Base-by-base conservation (phyloP, 1,284 basidiomycete genomes). In the Pisolithus thermaeus region DNA sequence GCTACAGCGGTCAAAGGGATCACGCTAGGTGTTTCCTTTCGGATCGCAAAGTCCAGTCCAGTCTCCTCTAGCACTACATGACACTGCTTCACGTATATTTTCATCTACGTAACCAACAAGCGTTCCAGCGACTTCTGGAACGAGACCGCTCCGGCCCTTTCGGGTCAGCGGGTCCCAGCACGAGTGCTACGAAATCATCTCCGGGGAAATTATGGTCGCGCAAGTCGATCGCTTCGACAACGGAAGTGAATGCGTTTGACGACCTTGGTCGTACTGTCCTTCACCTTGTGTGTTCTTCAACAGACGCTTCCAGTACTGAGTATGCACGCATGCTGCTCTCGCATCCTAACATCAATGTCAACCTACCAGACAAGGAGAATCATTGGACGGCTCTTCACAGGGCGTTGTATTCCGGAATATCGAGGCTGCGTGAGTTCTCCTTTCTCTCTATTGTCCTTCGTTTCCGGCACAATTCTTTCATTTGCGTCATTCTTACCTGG, bases 381-480 rank as follows among this genome's bases (percentile, higher is more conserved):
- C 86, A 88, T 52, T 98, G 94, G 87, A 97, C 94, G 0, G 80
- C 96, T 2, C 74, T 99, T 20, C 97, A 99, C 65, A 78, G 93
- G 45, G 92, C 95, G 1, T 71, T 98, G 53, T 99, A 97, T 66
- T 70, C 76, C 28, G 94, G 92, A 3, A 99, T 65, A 63, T 98
- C 16, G 74, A 83, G 46, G 83, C 84, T 28, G 91, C 87, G 70
- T 86, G 58, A 59, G 80, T 73, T 43, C 52, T 11, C 22, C 46
- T 20, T 12, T 23, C 54, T 14, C 40, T 12, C 46, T 16, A 25
- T 27, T 32, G 37, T 42, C 30, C 16, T 50, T 43, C 52, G 7
- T 25, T 38, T 54, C 18, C 47, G 52, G 2, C 4, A 7, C 30
- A 14, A 14, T 12, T n/a, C 39, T 35, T 32, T 35, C 32, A 14